Evolutionary conservation across 2,329 filamentous ascomycete species (phyloP).

Genomic region (Aspergillus sergii): DNA sequence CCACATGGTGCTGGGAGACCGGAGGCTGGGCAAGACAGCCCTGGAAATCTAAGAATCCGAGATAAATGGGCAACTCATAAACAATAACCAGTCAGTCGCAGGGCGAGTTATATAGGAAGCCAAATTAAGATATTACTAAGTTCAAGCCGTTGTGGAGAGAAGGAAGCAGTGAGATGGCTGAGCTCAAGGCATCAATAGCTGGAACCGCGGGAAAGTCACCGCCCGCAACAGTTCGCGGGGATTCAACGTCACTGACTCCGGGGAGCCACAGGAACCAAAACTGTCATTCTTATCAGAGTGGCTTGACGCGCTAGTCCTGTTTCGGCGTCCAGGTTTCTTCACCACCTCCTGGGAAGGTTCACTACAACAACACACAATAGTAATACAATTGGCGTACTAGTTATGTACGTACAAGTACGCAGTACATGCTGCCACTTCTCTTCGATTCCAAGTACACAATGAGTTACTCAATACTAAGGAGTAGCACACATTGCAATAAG

Average conservation of each 20-base stretch:
- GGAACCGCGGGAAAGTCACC: not conserved
- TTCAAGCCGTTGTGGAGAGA: not conserved
- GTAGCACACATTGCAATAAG: too few relatives aligned
- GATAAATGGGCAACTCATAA: not conserved
- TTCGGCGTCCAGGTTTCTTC: not conserved
- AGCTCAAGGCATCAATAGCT: slow-evolving; percentile 4
- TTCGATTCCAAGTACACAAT: too few relatives aligned
- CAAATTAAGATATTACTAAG: not conserved
- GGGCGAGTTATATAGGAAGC: not conserved
- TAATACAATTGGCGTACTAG: too few relatives aligned
- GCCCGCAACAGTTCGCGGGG: not conserved
- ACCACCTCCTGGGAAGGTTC: too few relatives aligned
- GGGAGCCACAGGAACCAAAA: not conserved
- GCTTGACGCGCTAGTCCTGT: not conserved
- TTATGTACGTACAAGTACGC: too few relatives aligned
- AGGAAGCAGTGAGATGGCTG: not conserved
- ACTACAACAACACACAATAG: too few relatives aligned
- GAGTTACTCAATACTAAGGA: too few relatives aligned
- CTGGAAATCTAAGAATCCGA: slow-evolving; percentile 11
- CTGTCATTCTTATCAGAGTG: not conserved
- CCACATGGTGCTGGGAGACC: slow-evolving; percentile 69
- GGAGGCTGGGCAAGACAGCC: slow-evolving; percentile 21
- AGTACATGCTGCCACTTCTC: too few relatives aligned
- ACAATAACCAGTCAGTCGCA: not conserved
- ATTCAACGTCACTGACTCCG: slow-evolving; percentile 5